Conservation (phyloP, 2,329 filamentous ascomycete genomes). For the Aschersonia sp. region DNA sequence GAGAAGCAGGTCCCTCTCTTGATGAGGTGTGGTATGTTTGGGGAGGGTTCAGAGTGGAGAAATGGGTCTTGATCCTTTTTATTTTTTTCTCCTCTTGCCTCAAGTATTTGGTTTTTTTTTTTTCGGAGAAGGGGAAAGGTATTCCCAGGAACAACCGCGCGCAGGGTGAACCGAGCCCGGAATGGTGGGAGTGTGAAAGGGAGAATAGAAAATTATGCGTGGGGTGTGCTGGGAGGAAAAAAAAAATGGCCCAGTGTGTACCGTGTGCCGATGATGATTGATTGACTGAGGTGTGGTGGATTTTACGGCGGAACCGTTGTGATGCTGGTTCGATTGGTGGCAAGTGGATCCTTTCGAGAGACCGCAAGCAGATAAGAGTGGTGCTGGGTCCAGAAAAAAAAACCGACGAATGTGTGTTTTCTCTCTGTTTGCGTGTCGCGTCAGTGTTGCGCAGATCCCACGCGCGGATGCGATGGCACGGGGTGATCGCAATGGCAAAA, state of each 20-base stretch:
- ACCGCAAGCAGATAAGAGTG: slow-evolving; percentile 12
- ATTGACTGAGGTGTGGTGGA: slow-evolving; percentile 6
- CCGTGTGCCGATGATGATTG: slow-evolving; percentile 1
- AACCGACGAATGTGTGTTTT: slow-evolving; percentile 4
- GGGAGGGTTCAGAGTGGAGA: slow-evolving; percentile 32
- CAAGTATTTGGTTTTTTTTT: slow-evolving; percentile 7
- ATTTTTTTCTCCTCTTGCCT: slow-evolving; percentile 14
- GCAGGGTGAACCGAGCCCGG: slow-evolving; percentile 9
- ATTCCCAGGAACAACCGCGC: slow-evolving; percentile 10
- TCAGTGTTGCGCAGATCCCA: slow-evolving; percentile 1
- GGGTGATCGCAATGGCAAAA: slow-evolving; percentile 4
- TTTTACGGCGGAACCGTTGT: slow-evolving; percentile 9
- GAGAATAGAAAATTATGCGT: not conserved
- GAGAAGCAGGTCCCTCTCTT: slow-evolving; percentile 21
- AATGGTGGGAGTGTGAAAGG: slow-evolving; percentile 12
- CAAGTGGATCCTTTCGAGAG: slow-evolving; percentile 10
- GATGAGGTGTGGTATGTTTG: slow-evolving; percentile 24
- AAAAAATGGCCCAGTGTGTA: not conserved
- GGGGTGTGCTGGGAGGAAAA: slow-evolving; percentile 2
- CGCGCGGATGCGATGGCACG: no score
- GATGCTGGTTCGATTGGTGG: slow-evolving; percentile 9
- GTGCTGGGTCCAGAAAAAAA: slow-evolving; percentile 10
- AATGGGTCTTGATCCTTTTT: slow-evolving; percentile 28
- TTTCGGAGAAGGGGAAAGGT: slow-evolving; percentile 6
- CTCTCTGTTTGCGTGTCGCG: slow-evolving; percentile 7